Evolutionary conservation across 1,284 basidiomycete genomes (phyloP).

Genomic region (Coniferiporia sulphurascens): DNA sequence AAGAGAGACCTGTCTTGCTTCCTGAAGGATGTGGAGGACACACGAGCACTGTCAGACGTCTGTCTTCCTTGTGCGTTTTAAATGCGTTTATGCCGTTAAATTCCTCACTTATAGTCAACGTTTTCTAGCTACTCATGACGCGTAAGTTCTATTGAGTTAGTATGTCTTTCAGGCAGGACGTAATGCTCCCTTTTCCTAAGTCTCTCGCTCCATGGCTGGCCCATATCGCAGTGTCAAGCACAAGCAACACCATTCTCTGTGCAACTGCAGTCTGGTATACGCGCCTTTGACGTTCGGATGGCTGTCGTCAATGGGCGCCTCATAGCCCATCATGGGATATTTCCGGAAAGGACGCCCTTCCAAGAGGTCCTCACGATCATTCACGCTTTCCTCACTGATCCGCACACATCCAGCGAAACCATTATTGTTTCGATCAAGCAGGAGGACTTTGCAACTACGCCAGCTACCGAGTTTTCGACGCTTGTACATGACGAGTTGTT

Average conservation of each 20-base stretch:
- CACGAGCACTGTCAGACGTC: constrained; percentile 60
- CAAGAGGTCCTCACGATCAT: constrained; percentile 55
- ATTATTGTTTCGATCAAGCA: constrained; percentile 84
- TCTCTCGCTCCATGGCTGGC: constrained; percentile 81
- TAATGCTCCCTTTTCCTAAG: constrained; percentile 29
- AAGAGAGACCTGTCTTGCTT: constrained; percentile 55
- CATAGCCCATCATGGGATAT: constrained; percentile 76
- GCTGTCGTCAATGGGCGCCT: constrained; percentile 59
- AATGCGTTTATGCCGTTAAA: constrained; percentile 22
- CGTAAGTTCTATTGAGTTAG: constrained; percentile 36
- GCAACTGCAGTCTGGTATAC: constrained; percentile 67
- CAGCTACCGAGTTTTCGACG: constrained; percentile 50
- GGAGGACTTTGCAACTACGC: constrained; percentile 56
- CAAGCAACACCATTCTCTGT: constrained; percentile 44
- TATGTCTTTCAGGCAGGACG: neutral
- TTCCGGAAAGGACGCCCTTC: constrained; percentile 67
- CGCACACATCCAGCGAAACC: constrained; percentile 59
- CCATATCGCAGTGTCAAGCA: constrained; percentile 70
- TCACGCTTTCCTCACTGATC: constrained; percentile 58
- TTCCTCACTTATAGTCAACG: constrained; percentile 10
- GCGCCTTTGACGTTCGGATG: constrained; percentile 78
- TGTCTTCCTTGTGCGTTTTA: constrained; percentile 61
- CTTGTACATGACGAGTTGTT: constrained; percentile 63
- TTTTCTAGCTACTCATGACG: constrained; percentile 61
- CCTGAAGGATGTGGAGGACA: constrained; percentile 63